phyloP scores from a whole-genome alignment of 352 stramenopile species.

The Phytophthora niederhauseri region DNA sequence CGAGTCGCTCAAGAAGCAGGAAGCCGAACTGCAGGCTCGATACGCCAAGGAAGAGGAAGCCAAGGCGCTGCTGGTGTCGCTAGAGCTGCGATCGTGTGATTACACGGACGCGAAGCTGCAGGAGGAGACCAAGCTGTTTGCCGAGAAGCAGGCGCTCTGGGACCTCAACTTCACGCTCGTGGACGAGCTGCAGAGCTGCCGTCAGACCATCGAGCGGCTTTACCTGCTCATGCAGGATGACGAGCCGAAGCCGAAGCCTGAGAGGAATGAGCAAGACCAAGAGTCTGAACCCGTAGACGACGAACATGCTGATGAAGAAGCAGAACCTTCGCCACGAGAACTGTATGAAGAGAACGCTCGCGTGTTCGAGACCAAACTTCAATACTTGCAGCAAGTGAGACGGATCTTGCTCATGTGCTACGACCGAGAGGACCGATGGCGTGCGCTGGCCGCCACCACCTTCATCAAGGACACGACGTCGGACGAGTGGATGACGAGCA shows the following conservation, averaged over 20 bases:
- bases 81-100: constrained; percentile 52
- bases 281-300: constrained; percentile 1
- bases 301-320: constrained; percentile 3
- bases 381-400: constrained; percentile 51
- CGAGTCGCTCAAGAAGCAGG: constrained; percentile 31
- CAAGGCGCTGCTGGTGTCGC: constrained; percentile 45
- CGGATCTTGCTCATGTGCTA: constrained; percentile 71
- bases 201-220: constrained; percentile 52
- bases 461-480: constrained; percentile 66
- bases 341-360: constrained; percentile 43
- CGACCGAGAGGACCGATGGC: constrained; percentile 69
- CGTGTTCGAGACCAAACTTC: constrained; percentile 58
- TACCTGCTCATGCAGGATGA: constrained; percentile 38
- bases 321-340: constrained; percentile 18
- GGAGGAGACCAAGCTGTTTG: constrained; percentile 60
- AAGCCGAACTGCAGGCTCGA: constrained; percentile 25
- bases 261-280: not conserved
- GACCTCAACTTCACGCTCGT: constrained; percentile 50
- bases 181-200: constrained; percentile 45
- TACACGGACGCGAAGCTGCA: constrained; percentile 55
- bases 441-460: constrained; percentile 44
- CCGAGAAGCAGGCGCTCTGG: constrained; percentile 70
- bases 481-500: constrained; percentile 72
- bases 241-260: not conserved
- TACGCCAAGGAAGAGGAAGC: constrained; percentile 46